These are phyloP conservation scores for Solanum chiquidenum DNA, from an alignment of 257 asterid species.

Conservation along the genomic window DNA sequence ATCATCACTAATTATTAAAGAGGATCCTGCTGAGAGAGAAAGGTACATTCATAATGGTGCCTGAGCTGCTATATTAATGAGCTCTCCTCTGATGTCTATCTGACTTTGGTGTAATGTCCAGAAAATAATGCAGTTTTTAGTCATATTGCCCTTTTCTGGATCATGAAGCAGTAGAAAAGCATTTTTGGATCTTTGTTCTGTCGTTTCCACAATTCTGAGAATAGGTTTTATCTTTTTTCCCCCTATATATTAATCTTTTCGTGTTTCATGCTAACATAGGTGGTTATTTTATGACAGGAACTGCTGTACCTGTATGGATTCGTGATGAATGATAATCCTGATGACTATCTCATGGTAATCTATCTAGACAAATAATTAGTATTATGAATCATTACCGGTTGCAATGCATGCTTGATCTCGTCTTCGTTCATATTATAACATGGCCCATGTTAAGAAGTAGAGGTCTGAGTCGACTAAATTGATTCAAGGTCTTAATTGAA, in stretches of 20 bases:
- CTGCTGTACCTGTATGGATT: constrained; percentile 88
- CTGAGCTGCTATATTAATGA: not conserved
- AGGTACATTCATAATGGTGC: not conserved
- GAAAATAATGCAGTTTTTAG: not conserved
- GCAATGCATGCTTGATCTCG: not conserved
- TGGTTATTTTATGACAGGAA: constrained; percentile 49
- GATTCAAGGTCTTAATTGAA: not conserved
- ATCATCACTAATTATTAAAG: not conserved
- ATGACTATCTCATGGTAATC: constrained; percentile 87
- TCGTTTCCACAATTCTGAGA: not conserved
- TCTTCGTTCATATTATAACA: not conserved
- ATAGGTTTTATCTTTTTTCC: not conserved
- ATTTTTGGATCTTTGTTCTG: not conserved
- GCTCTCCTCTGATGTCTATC: not conserved
- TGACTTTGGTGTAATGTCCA: not conserved
- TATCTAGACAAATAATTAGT: not conserved
- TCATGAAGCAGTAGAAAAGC: not conserved
- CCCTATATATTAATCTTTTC: not conserved
- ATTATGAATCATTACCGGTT: not conserved
- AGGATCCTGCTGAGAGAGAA: not conserved
- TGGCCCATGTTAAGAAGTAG: not conserved
- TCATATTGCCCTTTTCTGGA: not conserved
- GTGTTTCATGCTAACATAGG: not conserved
- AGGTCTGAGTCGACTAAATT: not conserved
- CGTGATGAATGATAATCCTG: constrained; percentile 68